Conservation (phyloP, 2,329 filamentous ascomycete species). For the Aspergillus nomiae region DNA sequence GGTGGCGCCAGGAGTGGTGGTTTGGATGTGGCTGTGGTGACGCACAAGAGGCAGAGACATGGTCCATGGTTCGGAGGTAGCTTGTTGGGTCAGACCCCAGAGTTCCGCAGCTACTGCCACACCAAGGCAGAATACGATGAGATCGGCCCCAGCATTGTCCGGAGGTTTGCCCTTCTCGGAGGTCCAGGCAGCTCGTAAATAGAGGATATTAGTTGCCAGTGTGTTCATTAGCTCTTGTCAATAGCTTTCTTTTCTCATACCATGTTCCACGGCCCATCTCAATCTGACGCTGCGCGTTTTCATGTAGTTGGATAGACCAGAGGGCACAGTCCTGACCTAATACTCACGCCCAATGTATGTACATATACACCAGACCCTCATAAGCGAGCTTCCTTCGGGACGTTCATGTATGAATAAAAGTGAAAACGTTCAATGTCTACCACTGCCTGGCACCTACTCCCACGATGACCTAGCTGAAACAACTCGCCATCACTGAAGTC, state of each 20-base stretch:
- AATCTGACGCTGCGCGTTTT: neutral
- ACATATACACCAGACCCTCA: neutral
- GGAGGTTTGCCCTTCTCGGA: conserved; percentile 89
- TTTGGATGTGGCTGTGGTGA: conserved; percentile 93
- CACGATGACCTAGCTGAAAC: neutral
- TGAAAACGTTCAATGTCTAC: neutral
- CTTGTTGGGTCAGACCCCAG: conserved; percentile 92
- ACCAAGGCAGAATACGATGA: conserved; percentile 90
- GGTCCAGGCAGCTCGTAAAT: conserved; percentile 69
- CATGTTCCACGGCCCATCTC: neutral
- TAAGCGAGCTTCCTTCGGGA: neutral
- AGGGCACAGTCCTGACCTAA: neutral
- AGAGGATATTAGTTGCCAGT: neutral
- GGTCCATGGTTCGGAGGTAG: conserved; percentile 98
- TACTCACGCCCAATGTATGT: neutral
- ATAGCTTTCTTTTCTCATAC: conserved; percentile 27
- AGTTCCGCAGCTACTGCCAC: conserved; percentile 98
- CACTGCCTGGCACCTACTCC: neutral
- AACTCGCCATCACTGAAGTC: neutral
- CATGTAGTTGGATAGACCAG: conserved; percentile 8
- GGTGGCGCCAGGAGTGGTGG: conserved; percentile 92
- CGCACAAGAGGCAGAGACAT: conserved; percentile 95
- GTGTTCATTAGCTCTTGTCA: conserved; percentile 23
- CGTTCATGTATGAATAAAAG: neutral
- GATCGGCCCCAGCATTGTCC: conserved; percentile 91